A percentile compares a stretch with the other conserved stretches of the same genome.
These are phyloP conservation scores for Emmonsiellopsis sp. DNA, from an alignment of 2,329 filamentous ascomycete species.

Conservation along the genomic window DNA sequence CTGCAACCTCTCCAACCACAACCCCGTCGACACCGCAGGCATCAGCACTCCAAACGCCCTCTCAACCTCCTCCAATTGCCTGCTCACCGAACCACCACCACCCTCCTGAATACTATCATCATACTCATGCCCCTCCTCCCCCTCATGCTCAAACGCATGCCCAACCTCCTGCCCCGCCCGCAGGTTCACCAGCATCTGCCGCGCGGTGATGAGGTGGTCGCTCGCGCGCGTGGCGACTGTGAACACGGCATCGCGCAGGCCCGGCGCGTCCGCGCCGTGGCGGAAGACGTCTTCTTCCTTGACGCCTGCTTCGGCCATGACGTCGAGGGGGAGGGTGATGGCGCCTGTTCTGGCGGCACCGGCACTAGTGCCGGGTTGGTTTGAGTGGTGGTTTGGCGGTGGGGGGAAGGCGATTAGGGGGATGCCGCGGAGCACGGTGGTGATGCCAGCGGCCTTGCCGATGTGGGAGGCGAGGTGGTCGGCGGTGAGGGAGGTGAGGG, in stretches of 20 bases:
- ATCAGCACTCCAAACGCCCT: conserved; percentile 71
- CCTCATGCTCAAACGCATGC: conserved; percentile 81
- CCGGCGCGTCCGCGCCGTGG: conserved; percentile 65
- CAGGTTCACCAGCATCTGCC: conserved; percentile 81
- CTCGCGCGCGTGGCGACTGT: conserved; percentile 86
- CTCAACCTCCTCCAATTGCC: conserved; percentile 45
- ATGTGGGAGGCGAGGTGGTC: conserved; percentile 94
- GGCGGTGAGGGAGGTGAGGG: conserved; percentile 70
- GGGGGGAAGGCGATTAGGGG: conserved; percentile 77
- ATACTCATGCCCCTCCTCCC: conserved; percentile 60
- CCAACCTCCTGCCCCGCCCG: conserved; percentile 64
- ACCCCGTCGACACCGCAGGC: conserved; percentile 65
- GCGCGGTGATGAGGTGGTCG: conserved; percentile 87
- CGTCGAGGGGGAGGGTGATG: conserved; percentile 74
- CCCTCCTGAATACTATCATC: conserved; percentile 27
- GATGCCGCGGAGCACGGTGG: conserved; percentile 75
- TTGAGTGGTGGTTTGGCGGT: conserved; percentile 48
- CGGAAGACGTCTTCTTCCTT: conserved; percentile 86
- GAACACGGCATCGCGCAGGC: conserved; percentile 84
- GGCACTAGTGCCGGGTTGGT: conserved; percentile 34
- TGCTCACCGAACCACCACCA: conserved; percentile 22
- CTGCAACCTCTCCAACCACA: conserved; percentile 73
- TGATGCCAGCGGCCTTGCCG: conserved; percentile 86
- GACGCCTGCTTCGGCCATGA: conserved; percentile 75
- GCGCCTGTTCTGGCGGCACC: conserved; percentile 46